phyloP scores from a whole-genome alignment of 1,284 basidiomycete species.

The Leccinum ponderosum region DNA sequence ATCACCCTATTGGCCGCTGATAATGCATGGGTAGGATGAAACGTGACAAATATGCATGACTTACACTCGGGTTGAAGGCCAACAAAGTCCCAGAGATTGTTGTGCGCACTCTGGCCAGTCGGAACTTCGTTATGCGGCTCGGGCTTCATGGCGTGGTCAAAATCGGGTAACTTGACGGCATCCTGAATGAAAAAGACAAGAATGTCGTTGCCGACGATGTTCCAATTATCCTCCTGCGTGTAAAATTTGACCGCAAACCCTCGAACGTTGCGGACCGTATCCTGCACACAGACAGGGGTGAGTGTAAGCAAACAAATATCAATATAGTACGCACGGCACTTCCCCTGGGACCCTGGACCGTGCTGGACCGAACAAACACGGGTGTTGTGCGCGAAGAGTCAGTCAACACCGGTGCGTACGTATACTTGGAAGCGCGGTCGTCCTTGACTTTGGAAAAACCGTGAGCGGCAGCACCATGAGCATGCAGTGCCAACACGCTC shows the following conservation, averaged over 20 bases:
- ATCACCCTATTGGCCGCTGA: conserved; percentile 75
- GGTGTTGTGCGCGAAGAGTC: conserved; percentile 72
- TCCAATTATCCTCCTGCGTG: conserved; percentile 80
- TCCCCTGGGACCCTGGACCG: conserved; percentile 75
- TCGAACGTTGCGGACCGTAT: conserved; percentile 81
- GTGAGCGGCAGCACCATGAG: conserved; percentile 79
- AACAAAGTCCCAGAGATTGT: conserved; percentile 85
- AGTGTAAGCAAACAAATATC: not conserved
- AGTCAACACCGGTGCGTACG: conserved; percentile 67
- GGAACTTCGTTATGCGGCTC: conserved; percentile 78
- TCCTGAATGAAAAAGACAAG: conserved; percentile 88
- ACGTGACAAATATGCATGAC: conserved; percentile 15
- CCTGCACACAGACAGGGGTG: conserved; percentile 38
- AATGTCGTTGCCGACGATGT: conserved; percentile 79
- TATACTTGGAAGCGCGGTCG: conserved; percentile 61
- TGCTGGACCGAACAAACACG: conserved; percentile 79
- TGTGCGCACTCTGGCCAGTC: conserved; percentile 67
- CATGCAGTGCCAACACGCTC: conserved; percentile 67
- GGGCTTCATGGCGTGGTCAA: conserved; percentile 79
- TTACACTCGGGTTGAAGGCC: conserved; percentile 62
- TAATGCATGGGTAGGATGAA: conserved; percentile 17
- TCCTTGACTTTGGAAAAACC: conserved; percentile 78
- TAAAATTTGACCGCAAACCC: conserved; percentile 85
- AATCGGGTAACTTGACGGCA: conserved; percentile 81
- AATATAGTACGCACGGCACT: conserved; percentile 50